Evolutionary conservation across 495 filamentous ascomycete genomes (phyloP).

Genomic region (Tetracladium setigerum): DNA sequence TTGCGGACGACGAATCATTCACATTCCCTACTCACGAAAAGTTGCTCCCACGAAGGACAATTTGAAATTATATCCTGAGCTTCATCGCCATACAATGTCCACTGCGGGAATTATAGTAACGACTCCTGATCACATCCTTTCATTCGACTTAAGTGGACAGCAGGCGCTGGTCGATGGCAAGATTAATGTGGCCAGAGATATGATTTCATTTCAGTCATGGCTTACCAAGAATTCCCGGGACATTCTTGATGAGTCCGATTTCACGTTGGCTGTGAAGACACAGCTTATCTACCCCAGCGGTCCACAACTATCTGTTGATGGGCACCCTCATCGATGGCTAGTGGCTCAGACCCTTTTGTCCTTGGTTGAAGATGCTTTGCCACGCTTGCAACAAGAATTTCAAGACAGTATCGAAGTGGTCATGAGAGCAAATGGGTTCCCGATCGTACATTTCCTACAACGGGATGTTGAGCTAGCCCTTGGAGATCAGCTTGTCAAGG

Average conservation of each 20-base stretch:
- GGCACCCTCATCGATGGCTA: slow-evolving; percentile 42
- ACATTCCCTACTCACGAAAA: slow-evolving; percentile 45
- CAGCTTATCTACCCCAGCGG: slow-evolving; percentile 45
- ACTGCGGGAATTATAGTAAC: slow-evolving; percentile 36
- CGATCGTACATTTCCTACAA: slow-evolving; percentile 37
- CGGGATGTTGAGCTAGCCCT: slow-evolving; percentile 37
- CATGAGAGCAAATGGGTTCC: slow-evolving; percentile 28
- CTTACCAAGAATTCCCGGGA: slow-evolving; percentile 36
- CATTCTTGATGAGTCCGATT: slow-evolving; percentile 51
- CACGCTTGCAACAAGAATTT: slow-evolving; percentile 27
- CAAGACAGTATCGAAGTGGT: slow-evolving; percentile 38
- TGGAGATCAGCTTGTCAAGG: slow-evolving; percentile 25
- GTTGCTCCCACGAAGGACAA: slow-evolving; percentile 25
- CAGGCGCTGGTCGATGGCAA: slow-evolving; percentile 35
- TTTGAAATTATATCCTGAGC: slow-evolving; percentile 26
- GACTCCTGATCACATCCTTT: slow-evolving; percentile 44
- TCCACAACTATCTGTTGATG: slow-evolving; percentile 38
- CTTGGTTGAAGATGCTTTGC: slow-evolving; percentile 28
- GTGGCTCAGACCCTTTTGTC: slow-evolving; percentile 28
- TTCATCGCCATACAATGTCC: slow-evolving; percentile 27
- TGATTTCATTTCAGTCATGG: slow-evolving; percentile 42
- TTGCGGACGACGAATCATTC: slow-evolving; percentile 33
- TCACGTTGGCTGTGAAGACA: slow-evolving; percentile 37
- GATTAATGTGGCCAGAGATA: slow-evolving; percentile 27
- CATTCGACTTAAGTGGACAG: slow-evolving; percentile 41